Evolutionary conservation across 2,329 filamentous ascomycete species (phyloP).

Genomic region (Microascus cirrosus): DNA sequence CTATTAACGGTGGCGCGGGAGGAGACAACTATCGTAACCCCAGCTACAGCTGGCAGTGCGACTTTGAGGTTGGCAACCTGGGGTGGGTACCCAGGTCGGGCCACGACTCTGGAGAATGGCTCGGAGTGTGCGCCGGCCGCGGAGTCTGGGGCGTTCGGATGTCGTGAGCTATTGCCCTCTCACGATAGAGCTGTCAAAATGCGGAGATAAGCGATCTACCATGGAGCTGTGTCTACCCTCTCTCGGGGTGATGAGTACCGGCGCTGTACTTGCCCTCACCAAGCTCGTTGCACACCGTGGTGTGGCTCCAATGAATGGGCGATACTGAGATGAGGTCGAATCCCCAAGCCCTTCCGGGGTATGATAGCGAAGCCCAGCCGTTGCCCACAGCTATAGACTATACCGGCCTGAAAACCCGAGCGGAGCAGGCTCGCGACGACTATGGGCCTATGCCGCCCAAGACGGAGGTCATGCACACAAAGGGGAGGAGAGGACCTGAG

Average conservation of each 20-base stretch:
- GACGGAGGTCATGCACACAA: neutral
- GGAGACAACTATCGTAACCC: conserved; percentile 53
- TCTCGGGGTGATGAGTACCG: neutral
- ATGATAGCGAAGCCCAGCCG: neutral
- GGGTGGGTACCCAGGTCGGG: conserved; percentile 71
- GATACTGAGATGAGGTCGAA: neutral
- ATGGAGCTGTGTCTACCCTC: neutral
- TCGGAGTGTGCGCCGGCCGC: conserved; percentile 69
- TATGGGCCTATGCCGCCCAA: neutral
- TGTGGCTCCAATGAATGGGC: neutral
- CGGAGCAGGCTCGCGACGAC: neutral
- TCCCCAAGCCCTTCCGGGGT: neutral
- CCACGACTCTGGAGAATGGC: conserved; percentile 66
- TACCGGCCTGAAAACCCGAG: neutral
- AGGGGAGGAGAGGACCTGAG: neutral
- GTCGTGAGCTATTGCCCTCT: neutral
- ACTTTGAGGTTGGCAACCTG: conserved; percentile 77
- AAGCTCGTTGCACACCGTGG: neutral
- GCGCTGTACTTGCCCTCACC: neutral
- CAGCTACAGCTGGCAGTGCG: conserved; percentile 70
- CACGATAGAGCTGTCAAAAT: neutral
- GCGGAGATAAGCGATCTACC: neutral
- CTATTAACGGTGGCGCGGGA: conserved; percentile 37
- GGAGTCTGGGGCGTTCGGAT: conserved; percentile 66
- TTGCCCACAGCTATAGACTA: neutral